Evolutionary conservation across 2,329 filamentous ascomycete species (phyloP).

Genomic region (Phaeosphaeria sp.): DNA sequence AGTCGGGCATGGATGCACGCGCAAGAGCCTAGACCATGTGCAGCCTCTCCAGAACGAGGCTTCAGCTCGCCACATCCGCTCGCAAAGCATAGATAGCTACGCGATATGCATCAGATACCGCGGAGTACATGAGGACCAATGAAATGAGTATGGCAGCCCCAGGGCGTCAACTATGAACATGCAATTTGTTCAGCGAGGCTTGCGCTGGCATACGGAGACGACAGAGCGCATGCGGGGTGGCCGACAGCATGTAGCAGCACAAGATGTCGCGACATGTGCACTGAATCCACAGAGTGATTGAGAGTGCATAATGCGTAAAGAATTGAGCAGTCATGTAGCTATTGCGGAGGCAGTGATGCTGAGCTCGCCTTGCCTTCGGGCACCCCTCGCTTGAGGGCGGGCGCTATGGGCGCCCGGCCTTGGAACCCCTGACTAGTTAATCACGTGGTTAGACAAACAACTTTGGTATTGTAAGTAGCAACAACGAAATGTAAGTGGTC

Average conservation of each 20-base stretch:
- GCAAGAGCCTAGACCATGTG: background rate
- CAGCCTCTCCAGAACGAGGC: background rate
- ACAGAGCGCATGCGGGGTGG: background rate
- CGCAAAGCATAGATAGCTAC: background rate
- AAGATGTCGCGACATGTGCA: background rate
- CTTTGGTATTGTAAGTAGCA: background rate
- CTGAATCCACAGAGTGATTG: background rate
- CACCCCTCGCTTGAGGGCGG: background rate
- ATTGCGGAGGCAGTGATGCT: background rate
- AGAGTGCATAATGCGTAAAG: too few species aligned
- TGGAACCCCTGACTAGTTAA: background rate
- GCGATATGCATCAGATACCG: background rate
- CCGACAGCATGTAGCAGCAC: background rate
- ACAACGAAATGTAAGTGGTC: background rate
- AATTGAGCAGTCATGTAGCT: too few species aligned
- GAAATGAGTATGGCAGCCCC: background rate
- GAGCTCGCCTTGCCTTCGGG: background rate
- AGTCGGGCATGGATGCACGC: background rate
- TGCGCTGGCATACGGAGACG: background rate
- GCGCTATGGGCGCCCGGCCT: background rate
- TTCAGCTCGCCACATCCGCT: background rate
- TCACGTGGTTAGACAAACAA: background rate
- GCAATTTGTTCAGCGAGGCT: background rate
- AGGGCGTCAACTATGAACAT: background rate
- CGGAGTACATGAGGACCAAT: background rate